Base-by-base conservation (phyloP, 2,329 filamentous ascomycete genomes). In the Ophiostoma angusticollis region DNA sequence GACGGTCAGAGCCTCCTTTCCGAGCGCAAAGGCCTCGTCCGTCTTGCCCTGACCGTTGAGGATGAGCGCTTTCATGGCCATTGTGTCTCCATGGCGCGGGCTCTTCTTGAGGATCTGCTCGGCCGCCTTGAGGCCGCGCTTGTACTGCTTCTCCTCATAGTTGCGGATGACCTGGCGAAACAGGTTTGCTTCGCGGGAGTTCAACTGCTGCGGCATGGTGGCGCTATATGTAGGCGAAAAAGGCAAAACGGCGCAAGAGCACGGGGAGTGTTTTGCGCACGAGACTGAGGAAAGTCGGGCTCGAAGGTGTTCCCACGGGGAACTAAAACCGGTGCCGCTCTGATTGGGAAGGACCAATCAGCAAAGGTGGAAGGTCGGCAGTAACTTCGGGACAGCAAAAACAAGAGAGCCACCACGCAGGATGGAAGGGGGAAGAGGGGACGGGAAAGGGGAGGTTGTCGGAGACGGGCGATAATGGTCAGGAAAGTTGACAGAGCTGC, bases 91-190 rank as follows among this genome's bases (percentile, higher is more conserved):
- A 80, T 98, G 91, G 54, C 85, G 91, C 30, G 89, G 84, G 56
- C 83, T 79, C 63, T 95, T 96, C 59, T 83, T 84, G 49, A 98
- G 77, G 57, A 98, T 94, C 63, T 95, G 84, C 58, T 98, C 91
- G 51, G 91, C 89, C 33, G 83, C 80, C 66, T 96, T 98, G 56
- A 98, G 70, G 58, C 89, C 89, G 46, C 70, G 66, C 66, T 96
- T 98, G 68, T 96, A 95, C 57, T 96, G 89, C 64, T 98, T 98
- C 58, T 87, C 82, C 63, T 98, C 91, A 69, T 96, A 98, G 63
- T 84, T 79, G 58, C 89, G 87, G 54, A 98, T 85, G 49, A 98
- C 79, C 58, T 87, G 84, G 47, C 86, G 81, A 64, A 98, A 98
- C 65, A 95, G 80, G 58, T 87, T 80, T 53, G 78, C 78, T 72